Percentiles rank a stretch among this genome's conserved stretches.
These are phyloP conservation scores for Ceratocystis alfenasii DNA, from an alignment of 2,329 filamentous ascomycete species.

Conservation along the genomic window DNA sequence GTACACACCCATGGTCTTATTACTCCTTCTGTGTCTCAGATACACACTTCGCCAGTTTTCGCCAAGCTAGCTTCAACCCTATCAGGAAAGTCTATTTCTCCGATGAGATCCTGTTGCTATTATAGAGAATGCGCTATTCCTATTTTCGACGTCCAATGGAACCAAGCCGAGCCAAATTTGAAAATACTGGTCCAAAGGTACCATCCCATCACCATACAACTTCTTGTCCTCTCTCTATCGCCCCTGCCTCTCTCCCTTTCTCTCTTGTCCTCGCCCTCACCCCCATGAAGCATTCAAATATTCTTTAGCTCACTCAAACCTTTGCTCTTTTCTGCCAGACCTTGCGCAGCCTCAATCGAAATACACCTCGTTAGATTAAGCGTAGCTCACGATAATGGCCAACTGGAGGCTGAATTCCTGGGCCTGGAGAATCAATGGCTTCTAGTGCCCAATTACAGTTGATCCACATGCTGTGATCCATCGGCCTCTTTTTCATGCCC, in stretches of 20 bases:
- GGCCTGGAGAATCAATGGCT: background rate
- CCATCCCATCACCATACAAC: constrained; percentile 7
- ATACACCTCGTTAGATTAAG: background rate
- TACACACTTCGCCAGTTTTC: constrained; percentile 9
- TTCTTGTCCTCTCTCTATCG: background rate
- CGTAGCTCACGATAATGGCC: background rate
- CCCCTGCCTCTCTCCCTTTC: no score
- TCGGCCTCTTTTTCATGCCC: no score
- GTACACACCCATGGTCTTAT: background rate
- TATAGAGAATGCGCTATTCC: constrained; percentile 5
- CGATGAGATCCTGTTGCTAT: constrained; percentile 8
- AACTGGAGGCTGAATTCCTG: background rate
- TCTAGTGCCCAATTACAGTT: no score
- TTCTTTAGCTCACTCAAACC: background rate
- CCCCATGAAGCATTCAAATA: background rate
- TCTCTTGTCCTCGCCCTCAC: background rate
- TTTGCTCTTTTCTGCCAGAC: background rate
- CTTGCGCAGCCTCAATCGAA: background rate
- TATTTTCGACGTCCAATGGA: background rate
- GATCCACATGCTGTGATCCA: no score
- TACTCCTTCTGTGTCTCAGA: constrained; percentile 11
- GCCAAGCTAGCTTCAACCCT: constrained; percentile 6
- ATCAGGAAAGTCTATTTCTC: constrained; percentile 5
- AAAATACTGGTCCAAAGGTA: background rate
- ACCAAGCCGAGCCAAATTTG: background rate